phyloP scores from a whole-genome alignment of 2,329 filamentous ascomycete genomes.

The Penicillium sp. region DNA sequence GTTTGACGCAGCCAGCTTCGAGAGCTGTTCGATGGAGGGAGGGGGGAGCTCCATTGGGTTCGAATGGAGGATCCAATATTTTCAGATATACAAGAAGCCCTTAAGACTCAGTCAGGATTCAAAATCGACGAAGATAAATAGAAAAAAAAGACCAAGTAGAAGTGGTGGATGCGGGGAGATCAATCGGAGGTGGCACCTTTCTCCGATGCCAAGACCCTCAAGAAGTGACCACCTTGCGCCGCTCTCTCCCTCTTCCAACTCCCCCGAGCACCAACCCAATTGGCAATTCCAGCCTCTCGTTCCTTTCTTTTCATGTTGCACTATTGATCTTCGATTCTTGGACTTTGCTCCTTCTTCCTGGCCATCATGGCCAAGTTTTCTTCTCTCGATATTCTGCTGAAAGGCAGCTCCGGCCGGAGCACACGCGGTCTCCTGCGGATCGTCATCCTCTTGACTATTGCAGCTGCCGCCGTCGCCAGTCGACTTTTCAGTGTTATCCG shows the following conservation, averaged over 20 bases:
- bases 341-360: slow-evolving; percentile 34
- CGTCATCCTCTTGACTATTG: slow-evolving; percentile 87
- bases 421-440: slow-evolving; percentile 82
- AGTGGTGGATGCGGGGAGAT: slow-evolving; percentile 30
- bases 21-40: slow-evolving; percentile 33
- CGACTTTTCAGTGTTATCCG: slow-evolving; percentile 98
- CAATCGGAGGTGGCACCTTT: slow-evolving; percentile 29
- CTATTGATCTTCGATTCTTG: slow-evolving; percentile 24
- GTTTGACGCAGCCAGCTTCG: slow-evolving; percentile 28
- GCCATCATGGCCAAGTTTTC: slow-evolving; percentile 48
- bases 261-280: slow-evolving; percentile 13
- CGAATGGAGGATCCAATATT: not conserved
- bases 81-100: too few species aligned
- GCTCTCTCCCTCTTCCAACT: slow-evolving; percentile 26
- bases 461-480: slow-evolving; percentile 85
- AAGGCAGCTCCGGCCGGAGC: slow-evolving; percentile 76
- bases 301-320: slow-evolving; percentile 27
- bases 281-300: slow-evolving; percentile 21
- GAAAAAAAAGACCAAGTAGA: not conserved
- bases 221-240: slow-evolving; percentile 46
- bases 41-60: slow-evolving; percentile 30
- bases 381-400: slow-evolving; percentile 61
- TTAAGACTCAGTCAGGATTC: not conserved
- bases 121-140: not conserved
- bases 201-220: slow-evolving; percentile 38